Evolutionary conservation across 768 basidiomycete genomes (phyloP).

Genomic region (Boletus barrowsii): DNA sequence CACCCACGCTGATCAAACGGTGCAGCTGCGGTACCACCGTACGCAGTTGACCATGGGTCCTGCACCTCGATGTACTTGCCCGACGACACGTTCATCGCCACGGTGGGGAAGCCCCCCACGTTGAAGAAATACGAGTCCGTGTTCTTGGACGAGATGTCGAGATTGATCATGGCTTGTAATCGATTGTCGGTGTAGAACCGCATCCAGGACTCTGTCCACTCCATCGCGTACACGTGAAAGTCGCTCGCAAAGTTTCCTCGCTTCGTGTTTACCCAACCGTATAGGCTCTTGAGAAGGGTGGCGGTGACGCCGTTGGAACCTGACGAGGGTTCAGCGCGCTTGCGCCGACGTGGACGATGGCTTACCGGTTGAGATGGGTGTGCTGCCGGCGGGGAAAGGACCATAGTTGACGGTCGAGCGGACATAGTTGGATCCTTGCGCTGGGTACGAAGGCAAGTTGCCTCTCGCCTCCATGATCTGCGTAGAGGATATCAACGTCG

Average conservation of each 20-base stretch:
- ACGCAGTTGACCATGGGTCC: constrained; percentile 48
- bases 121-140: constrained; percentile 50
- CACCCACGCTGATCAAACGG: constrained; percentile 37
- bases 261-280: constrained; percentile 36
- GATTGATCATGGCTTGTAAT: constrained; percentile 49
- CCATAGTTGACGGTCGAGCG: constrained; percentile 71
- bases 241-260: constrained; percentile 44
- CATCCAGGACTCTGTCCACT: constrained; percentile 59
- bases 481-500: not conserved
- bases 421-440: constrained; percentile 45
- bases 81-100: constrained; percentile 42
- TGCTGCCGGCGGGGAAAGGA: constrained; percentile 35
- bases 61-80: constrained; percentile 37
- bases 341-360: accelerated
- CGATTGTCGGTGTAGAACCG: constrained; percentile 52
- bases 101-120: constrained; percentile 48
- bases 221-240: constrained; percentile 55
- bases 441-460: constrained; percentile 41
- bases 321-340: not conserved
- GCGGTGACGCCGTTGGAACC: constrained; percentile 7
- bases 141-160: constrained; percentile 41
- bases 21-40: constrained; percentile 44
- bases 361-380: constrained; percentile 33
- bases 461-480: constrained; percentile 56
- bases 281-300: constrained; percentile 35